Percentiles rank a stretch among this genome's conserved stretches.
phyloP scores from a whole-genome alignment of 495 filamentous ascomycete species.

The Podospora conica region DNA sequence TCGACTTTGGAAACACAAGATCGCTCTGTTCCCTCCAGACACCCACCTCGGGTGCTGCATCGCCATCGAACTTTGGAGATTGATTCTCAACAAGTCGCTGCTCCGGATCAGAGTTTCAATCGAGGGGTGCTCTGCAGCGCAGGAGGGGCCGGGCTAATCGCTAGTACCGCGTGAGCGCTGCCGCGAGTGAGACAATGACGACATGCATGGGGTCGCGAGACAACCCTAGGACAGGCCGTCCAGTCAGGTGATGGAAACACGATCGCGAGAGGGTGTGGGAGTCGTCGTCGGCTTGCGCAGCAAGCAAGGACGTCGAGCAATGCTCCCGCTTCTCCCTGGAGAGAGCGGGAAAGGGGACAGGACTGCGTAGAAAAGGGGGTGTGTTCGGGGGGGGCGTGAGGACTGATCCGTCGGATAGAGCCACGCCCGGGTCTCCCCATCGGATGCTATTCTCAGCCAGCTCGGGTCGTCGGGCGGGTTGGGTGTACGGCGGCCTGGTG shows the following conservation, averaged over 20 bases:
- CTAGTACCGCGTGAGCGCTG: background rate
- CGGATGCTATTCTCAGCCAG: background rate
- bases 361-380: background rate
- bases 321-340: slow-evolving; percentile 1
- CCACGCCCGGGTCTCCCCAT: background rate
- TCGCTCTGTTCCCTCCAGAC: background rate
- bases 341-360: background rate
- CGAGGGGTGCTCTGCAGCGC: background rate
- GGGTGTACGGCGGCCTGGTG: background rate
- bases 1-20: background rate
- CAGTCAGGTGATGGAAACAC: slow-evolving; percentile 6
- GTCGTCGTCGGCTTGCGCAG: background rate
- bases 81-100: background rate
- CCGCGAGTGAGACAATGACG: slow-evolving; percentile 12
- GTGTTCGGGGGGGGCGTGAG: background rate
- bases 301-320: background rate
- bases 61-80: background rate
- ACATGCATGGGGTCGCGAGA: slow-evolving; percentile 3
- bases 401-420: background rate
- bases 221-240: slow-evolving; percentile 1
- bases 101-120: background rate
- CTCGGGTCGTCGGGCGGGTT: background rate
- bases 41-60: background rate
- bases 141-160: background rate
- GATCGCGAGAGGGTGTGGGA: background rate